These are phyloP conservation scores for Amphicarpaea edgeworthii DNA, from an alignment of 306 rosid species.

Conservation along the genomic window DNA sequence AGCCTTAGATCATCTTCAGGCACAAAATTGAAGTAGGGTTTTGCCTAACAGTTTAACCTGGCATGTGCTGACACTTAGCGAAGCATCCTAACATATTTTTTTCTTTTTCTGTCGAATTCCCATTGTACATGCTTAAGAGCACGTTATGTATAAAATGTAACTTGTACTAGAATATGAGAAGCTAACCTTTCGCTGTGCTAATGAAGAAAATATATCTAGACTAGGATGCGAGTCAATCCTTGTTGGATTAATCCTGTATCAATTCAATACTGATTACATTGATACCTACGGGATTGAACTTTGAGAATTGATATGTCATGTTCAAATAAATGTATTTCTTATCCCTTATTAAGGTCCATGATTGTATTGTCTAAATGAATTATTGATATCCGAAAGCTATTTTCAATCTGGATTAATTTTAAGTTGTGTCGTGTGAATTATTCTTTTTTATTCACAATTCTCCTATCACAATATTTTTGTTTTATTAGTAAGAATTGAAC, in stretches of 20 bases:
- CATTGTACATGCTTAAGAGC: constrained; percentile 34
- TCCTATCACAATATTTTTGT: too few relatives aligned
- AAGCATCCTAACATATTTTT: constrained; percentile 33
- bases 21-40: constrained; percentile 43
- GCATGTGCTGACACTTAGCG: constrained; percentile 27
- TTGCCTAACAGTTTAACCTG: constrained; percentile 25
- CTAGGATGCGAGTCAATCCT: too few relatives aligned
- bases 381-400: too few relatives aligned
- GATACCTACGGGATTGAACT: background rate
- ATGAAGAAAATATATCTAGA: background rate
- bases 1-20: constrained; percentile 25
- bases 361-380: too few relatives aligned
- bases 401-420: too few relatives aligned
- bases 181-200: background rate
- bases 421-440: too few relatives aligned
- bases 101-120: background rate
- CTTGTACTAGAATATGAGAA: constrained; percentile 11
- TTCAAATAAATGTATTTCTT: background rate
- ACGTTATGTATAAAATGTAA: constrained; percentile 29
- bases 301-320: background rate
- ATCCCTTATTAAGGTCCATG: too few relatives aligned
- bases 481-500: too few relatives aligned
- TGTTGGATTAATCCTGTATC: background rate
- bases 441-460: too few relatives aligned
- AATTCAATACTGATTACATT: background rate